A percentile compares a stretch with the other conserved stretches of the same genome.
Conservation (phyloP, 768 basidiomycete genomes). For the Tulasnella sp. region DNA sequence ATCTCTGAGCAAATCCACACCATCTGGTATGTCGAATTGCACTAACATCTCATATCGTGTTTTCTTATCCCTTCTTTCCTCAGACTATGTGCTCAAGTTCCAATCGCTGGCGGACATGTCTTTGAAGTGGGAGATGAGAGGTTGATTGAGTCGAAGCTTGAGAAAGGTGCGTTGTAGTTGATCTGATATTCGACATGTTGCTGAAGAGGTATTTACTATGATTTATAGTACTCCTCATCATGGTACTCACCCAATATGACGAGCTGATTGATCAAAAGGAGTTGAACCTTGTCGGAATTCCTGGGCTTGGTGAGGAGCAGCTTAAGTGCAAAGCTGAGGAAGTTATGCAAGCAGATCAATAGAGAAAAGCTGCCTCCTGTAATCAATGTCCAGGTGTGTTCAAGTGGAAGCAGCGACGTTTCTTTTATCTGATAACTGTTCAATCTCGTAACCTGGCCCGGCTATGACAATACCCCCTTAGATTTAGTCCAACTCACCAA, state of each 20-base stretch:
- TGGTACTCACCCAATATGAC: constrained; percentile 29
- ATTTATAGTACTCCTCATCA: constrained; percentile 23
- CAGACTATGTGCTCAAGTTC: constrained; percentile 27
- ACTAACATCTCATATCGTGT: background rate
- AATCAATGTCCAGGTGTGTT: too few relatives aligned
- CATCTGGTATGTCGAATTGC: constrained; percentile 20
- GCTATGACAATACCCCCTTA: too few relatives aligned
- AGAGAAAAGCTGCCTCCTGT: too few relatives aligned
- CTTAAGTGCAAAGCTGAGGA: background rate
- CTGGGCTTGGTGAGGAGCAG: too few relatives aligned
- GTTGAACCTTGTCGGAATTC: background rate
- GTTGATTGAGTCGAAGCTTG: constrained; percentile 19
- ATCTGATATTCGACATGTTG: too few relatives aligned
- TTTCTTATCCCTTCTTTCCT: background rate
- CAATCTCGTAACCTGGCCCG: too few relatives aligned
- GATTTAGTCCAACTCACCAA: too few relatives aligned
- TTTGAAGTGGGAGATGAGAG: constrained; percentile 23
- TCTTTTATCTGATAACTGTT: too few relatives aligned
- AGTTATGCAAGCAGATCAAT: too few relatives aligned
- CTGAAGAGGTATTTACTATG: too few relatives aligned
- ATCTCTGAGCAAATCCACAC: constrained; percentile 22
- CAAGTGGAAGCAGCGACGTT: too few relatives aligned
- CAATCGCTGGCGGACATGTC: constrained; percentile 21
- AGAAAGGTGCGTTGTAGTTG: background rate
- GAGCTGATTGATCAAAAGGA: background rate